These are phyloP conservation scores for Botryotinia calthae DNA, from an alignment of 2,329 filamentous ascomycete species.

Conservation along the genomic window DNA sequence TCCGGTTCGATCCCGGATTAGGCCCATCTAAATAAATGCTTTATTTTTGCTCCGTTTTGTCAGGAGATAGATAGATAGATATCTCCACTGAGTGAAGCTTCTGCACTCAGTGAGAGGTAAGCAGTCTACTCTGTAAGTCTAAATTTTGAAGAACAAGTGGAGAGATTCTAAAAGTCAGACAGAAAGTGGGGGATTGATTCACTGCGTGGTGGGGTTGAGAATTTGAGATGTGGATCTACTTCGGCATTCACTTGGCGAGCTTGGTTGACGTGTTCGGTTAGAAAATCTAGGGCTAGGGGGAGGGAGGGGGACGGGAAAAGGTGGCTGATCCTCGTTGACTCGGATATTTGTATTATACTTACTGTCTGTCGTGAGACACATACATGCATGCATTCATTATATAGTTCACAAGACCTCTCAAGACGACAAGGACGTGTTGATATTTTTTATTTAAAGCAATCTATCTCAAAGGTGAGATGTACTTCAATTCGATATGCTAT, in stretches of 20 bases:
- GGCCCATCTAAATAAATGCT: background rate
- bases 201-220: background rate
- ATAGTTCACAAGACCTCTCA: background rate
- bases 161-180: background rate
- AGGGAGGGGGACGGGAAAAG: background rate
- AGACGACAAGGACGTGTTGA: background rate
- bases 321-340: background rate
- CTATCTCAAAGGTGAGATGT: background rate
- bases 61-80: no score
- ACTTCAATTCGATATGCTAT: slow-evolving; percentile 11
- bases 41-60: no score
- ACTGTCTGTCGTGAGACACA: background rate
- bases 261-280: background rate
- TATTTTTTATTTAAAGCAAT: background rate
- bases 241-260: no score
- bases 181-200: background rate
- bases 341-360: background rate
- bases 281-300: background rate
- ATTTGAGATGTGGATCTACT: background rate
- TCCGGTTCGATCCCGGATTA: slow-evolving; percentile 18
- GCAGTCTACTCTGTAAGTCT: no score
- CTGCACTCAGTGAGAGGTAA: no score
- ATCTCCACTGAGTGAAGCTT: no score
- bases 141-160: background rate
- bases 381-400: background rate